Conservation (phyloP, 1,139 yeast species). For the Geotrichum candidum region DNA sequence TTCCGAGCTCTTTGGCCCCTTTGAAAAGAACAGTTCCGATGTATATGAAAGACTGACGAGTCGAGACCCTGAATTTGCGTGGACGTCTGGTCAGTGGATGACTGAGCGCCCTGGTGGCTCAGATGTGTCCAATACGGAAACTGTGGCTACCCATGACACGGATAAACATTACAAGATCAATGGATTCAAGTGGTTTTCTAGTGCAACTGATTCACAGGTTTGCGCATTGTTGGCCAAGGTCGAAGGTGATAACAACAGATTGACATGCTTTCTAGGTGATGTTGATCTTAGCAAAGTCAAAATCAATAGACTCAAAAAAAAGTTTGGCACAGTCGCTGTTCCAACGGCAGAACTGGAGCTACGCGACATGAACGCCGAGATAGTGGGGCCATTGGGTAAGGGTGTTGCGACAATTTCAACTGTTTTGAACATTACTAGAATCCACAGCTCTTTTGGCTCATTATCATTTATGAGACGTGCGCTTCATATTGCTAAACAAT, state of each 20-base stretch:
- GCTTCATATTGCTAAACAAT: conserved; percentile 29
- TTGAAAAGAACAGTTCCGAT: conserved; percentile 15
- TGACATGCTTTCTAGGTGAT: conserved; percentile 31
- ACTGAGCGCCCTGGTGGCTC: conserved; percentile 35
- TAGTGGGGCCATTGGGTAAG: conserved; percentile 28
- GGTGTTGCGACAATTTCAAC: conserved; percentile 32
- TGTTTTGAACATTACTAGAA: conserved; percentile 31
- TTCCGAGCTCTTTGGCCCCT: conserved; percentile 24
- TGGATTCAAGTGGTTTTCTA: conserved; percentile 35
- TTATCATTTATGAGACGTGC: conserved; percentile 29
- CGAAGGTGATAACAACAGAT: conserved; percentile 20
- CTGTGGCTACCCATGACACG: conserved; percentile 22
- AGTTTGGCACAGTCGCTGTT: conserved; percentile 32
- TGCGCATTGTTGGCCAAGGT: conserved; percentile 29
- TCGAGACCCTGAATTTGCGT: conserved; percentile 26
- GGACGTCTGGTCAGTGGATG: conserved; percentile 37
- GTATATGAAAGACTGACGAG: conserved; percentile 25
- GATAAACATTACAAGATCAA: conserved; percentile 22
- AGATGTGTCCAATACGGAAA: conserved; percentile 31
- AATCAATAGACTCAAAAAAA: conserved; percentile 30
- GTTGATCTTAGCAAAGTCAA: conserved; percentile 25
- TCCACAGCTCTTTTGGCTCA: conserved; percentile 29
- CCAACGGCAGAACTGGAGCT: conserved; percentile 35
- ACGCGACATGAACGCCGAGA: conserved; percentile 24
- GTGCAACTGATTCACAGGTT: conserved; percentile 33